These are phyloP conservation scores for Casuarina glauca DNA, from an alignment of 306 rosid species.

Conservation along the genomic window DNA sequence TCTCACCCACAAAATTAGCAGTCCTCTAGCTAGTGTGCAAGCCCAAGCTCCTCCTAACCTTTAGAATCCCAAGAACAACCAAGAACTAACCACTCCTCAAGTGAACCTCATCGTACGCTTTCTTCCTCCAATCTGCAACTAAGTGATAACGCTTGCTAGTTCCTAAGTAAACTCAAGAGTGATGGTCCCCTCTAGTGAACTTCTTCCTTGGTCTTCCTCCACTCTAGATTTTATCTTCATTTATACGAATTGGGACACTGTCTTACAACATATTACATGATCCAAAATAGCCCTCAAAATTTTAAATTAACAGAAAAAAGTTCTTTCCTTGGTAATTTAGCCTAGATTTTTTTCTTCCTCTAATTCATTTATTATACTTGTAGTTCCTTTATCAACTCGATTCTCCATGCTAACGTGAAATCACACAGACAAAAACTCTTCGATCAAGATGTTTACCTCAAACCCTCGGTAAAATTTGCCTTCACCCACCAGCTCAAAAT, in stretches of 20 bases:
- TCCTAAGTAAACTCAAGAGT: not conserved
- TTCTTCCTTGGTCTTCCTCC: not conserved
- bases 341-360: not conserved
- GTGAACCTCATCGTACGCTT: not conserved
- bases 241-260: not conserved
- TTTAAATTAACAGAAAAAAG: no score
- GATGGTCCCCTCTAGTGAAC: not conserved
- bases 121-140: not conserved
- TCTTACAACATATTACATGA: not conserved
- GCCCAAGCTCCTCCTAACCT: not conserved
- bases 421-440: not conserved
- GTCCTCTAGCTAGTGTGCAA: not conserved
- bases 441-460: constrained; percentile 43
- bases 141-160: not conserved
- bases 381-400: not conserved
- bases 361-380: not conserved
- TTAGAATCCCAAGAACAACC: not conserved
- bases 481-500: constrained; percentile 47
- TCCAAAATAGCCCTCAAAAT: no score
- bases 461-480: constrained; percentile 80
- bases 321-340: not conserved
- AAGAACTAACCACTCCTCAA: not conserved
- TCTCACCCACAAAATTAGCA: not conserved
- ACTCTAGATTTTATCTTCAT: not conserved
- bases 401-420: not conserved